phyloP scores from a whole-genome alignment of 768 basidiomycete genomes.

The Fomitopsis pulvina region DNA sequence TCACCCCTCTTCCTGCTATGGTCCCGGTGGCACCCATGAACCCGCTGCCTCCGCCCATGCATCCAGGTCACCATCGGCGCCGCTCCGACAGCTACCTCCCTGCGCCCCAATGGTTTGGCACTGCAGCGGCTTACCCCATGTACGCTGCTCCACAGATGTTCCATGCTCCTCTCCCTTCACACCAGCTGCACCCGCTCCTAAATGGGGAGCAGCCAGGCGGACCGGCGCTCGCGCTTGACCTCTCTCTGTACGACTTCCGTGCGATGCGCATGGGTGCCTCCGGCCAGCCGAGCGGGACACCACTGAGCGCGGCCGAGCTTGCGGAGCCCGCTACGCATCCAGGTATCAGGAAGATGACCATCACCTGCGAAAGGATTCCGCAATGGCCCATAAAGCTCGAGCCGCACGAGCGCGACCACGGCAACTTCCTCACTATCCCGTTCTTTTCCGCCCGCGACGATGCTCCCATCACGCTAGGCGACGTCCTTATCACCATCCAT shows the following conservation, averaged over 20 bases:
- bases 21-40: constrained; percentile 7
- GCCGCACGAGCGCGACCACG: constrained; percentile 14
- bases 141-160: constrained; percentile 14
- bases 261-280: constrained; percentile 36
- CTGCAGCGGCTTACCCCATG: constrained; percentile 8
- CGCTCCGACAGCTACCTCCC: constrained; percentile 19
- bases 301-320: constrained; percentile 41
- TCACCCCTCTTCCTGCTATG: constrained; percentile 15
- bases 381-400: constrained; percentile 57
- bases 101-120: constrained; percentile 15
- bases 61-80: constrained; percentile 14
- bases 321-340: constrained; percentile 51
- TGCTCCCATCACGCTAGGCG: constrained; percentile 44
- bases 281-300: constrained; percentile 27
- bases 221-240: constrained; percentile 47
- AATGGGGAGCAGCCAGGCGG: constrained; percentile 41
- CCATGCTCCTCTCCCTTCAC: constrained; percentile 3
- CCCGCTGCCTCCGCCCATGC: not conserved
- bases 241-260: constrained; percentile 39
- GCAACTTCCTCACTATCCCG: constrained; percentile 16
- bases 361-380: constrained; percentile 49
- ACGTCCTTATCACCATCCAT: constrained; percentile 49
- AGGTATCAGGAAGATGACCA: constrained; percentile 43
- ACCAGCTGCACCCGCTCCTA: constrained; percentile 42
- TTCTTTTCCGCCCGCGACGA: constrained; percentile 23